Evolutionary conservation across 1,284 basidiomycete genomes (phyloP).

Genomic region (Puccinia brachypodii): DNA sequence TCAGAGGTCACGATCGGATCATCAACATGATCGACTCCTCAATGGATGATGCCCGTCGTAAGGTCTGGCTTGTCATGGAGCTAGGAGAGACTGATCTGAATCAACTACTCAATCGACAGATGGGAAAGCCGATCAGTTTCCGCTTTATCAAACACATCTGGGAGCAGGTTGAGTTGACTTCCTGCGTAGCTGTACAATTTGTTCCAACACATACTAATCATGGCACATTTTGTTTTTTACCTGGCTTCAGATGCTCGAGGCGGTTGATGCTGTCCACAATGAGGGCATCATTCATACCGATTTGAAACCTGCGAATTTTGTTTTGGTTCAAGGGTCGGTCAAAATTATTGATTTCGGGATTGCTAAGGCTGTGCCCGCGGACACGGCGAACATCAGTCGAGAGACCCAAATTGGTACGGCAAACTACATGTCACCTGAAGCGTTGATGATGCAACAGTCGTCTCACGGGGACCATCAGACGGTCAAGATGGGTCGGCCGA

Average conservation of each 20-base stretch:
- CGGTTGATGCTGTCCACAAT: conserved; percentile 90
- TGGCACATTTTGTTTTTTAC: not conserved
- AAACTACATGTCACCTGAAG: conserved; percentile 95
- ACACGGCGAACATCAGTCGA: conserved; percentile 92
- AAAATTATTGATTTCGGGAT: conserved; percentile 97
- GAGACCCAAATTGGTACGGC: conserved; percentile 83
- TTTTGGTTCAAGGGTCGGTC: conserved; percentile 83
- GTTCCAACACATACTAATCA: not conserved
- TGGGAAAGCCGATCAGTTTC: conserved; percentile 78
- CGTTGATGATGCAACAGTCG: conserved; percentile 55
- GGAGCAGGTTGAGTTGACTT: conserved; percentile 72
- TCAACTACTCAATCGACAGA: conserved; percentile 74
- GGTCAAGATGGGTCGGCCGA: conserved; percentile 62
- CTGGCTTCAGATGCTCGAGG: conserved; percentile 77
- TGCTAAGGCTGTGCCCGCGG: conserved; percentile 92
- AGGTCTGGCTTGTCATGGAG: conserved; percentile 70
- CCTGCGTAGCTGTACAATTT: not conserved
- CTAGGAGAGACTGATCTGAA: conserved; percentile 87
- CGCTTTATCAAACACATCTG: conserved; percentile 90
- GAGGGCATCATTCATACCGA: conserved; percentile 97
- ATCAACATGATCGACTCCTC: conserved; percentile 86
- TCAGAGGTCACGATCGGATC: conserved; percentile 82
- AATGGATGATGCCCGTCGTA: conserved; percentile 60
- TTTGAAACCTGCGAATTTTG: conserved; percentile 93
- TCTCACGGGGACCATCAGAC: conserved; percentile 28